These are phyloP conservation scores for Sugiyamaella japonica DNA, from an alignment of 1,139 yeast genomes.

Conservation along the genomic window DNA sequence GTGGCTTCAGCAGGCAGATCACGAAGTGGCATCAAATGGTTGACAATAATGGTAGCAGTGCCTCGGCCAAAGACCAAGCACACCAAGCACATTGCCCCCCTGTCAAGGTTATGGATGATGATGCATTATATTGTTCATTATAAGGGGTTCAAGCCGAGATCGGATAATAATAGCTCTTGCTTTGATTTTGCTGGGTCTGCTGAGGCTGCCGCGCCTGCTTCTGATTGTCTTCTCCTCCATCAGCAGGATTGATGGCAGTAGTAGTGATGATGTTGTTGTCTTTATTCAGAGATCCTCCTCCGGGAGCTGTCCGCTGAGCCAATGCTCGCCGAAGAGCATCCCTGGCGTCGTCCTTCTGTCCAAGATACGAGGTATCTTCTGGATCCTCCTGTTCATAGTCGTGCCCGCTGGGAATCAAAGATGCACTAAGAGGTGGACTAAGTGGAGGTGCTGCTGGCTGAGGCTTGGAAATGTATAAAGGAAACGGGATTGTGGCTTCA, in stretches of 20 bases:
- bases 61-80: background rate
- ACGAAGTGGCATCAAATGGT: no score
- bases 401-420: background rate
- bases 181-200: background rate
- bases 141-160: slow-evolving; percentile 7
- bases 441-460: slow-evolving; percentile 1
- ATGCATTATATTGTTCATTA: background rate
- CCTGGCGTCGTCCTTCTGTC: slow-evolving; percentile 14
- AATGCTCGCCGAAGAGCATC: slow-evolving; percentile 15
- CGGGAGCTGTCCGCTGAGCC: slow-evolving; percentile 8
- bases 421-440: slow-evolving; percentile 6
- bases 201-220: background rate
- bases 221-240: slow-evolving; percentile 1
- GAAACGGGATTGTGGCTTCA: background rate
- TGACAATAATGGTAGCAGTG: background rate
- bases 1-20: no score
- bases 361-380: slow-evolving; percentile 8
- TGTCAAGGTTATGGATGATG: background rate
- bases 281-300: background rate
- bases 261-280: background rate
- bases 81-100: no score
- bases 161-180: slow-evolving; percentile 1
- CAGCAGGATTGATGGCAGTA: background rate
- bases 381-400: slow-evolving; percentile 11
- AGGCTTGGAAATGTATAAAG: background rate